These are phyloP conservation scores for Pyrenochaeta sp. DNA, from an alignment of 2,329 filamentous ascomycete species.

Conservation along the genomic window DNA sequence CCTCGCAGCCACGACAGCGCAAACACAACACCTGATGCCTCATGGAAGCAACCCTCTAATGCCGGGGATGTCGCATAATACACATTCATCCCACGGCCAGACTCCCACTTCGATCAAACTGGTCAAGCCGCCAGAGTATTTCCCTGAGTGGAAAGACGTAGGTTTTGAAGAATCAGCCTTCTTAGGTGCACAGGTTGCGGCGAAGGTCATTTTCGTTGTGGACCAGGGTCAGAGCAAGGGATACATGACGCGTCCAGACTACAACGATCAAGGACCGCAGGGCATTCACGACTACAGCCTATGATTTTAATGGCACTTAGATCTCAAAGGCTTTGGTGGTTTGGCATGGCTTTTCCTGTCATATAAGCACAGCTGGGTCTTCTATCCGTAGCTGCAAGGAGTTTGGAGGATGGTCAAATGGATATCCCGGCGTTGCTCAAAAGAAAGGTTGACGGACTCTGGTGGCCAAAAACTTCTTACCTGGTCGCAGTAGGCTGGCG, in stretches of 20 bases:
- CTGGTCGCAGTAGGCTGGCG: conserved; percentile 15
- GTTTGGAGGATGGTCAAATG: conserved; percentile 27
- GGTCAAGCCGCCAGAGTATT: conserved; percentile 80
- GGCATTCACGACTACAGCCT: conserved; percentile 67
- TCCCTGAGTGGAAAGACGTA: conserved; percentile 84
- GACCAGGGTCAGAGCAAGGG: conserved; percentile 73
- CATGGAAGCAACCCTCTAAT: conserved; percentile 44
- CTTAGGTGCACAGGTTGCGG: conserved; percentile 85
- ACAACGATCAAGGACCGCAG: conserved; percentile 71
- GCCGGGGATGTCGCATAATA: conserved; percentile 54
- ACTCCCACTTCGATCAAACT: conserved; percentile 87
- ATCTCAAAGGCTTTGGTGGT: background rate
- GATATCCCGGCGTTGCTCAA: conserved; percentile 26
- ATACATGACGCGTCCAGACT: conserved; percentile 73
- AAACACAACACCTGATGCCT: conserved; percentile 60
- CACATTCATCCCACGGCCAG: conserved; percentile 71
- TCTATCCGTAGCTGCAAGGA: conserved; percentile 26
- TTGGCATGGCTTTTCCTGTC: background rate
- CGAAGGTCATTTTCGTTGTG: conserved; percentile 75
- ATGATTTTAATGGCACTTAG: conserved; percentile 15
- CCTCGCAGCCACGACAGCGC: conserved; percentile 85
- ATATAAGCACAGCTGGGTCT: background rate
- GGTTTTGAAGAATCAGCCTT: conserved; percentile 85
- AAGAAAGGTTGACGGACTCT: conserved; percentile 11
- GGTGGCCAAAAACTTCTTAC: conserved; percentile 2